A percentile compares a stretch with the other conserved stretches of the same genome.
Evolutionary conservation across 1,139 yeast genomes (phyloP).

Genomic region (Candida glucosophila): DNA sequence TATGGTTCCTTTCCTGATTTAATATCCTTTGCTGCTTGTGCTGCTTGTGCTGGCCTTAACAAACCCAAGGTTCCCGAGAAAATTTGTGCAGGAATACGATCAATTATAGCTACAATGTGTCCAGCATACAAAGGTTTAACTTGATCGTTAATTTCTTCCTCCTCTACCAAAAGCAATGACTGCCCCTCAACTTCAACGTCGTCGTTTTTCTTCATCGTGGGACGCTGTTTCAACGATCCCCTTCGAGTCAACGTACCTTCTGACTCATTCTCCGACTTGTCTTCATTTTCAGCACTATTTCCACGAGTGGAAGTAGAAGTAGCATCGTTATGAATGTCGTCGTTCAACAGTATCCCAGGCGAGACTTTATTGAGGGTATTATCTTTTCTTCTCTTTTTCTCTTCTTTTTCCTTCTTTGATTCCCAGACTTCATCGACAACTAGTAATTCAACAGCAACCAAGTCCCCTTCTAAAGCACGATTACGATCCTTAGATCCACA

Average conservation of each 20-base stretch:
- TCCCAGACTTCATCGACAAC: constrained; percentile 98
- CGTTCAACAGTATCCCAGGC: constrained; percentile 33
- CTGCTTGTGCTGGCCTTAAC: constrained; percentile 93
- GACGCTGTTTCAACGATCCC: constrained; percentile 90
- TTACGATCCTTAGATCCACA: constrained; percentile 99
- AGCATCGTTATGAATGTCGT: constrained; percentile 66
- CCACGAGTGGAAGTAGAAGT: constrained; percentile 35
- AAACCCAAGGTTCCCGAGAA: constrained; percentile 91
- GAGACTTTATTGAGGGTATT: constrained; percentile 29
- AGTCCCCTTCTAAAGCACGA: constrained; percentile 93
- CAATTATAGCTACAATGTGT: constrained; percentile 95
- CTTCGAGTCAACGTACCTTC: constrained; percentile 55
- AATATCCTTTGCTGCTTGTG: constrained; percentile 70
- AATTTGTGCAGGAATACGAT: constrained; percentile 93
- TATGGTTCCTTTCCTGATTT: constrained; percentile 44
- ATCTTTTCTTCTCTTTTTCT: constrained; percentile 90
- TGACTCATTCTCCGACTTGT: constrained; percentile 10
- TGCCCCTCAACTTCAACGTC: constrained; percentile 99
- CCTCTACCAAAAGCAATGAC: constrained; percentile 81
- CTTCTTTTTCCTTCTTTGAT: constrained; percentile 92
- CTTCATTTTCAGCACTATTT: constrained; percentile 12
- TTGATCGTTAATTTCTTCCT: constrained; percentile 90
- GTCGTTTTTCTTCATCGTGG: constrained; percentile 96
- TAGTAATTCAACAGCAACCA: constrained; percentile 88
- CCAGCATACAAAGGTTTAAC: constrained; percentile 94